Conservation (phyloP, 139 green algal species). For the Mesostigma viride region DNA sequence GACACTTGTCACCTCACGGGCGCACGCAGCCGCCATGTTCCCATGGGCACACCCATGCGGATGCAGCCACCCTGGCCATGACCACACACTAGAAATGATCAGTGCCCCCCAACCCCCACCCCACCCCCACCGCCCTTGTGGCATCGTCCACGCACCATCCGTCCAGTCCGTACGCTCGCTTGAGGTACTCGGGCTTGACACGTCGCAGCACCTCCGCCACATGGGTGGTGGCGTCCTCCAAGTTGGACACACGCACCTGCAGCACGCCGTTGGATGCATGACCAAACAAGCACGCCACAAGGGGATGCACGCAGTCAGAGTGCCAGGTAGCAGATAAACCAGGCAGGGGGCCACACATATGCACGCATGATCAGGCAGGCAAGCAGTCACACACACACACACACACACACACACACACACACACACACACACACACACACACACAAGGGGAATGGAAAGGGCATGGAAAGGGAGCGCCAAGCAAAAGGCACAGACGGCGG, state of each 20-base stretch:
- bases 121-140: too few species aligned
- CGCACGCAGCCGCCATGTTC: too few species aligned
- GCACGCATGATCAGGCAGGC: not conserved
- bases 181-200: conserved; percentile 35
- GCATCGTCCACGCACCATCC: conserved; percentile 8
- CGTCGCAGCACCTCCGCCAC: conserved; percentile 30
- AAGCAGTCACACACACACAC: conserved; percentile 1
- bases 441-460: not conserved
- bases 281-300: not conserved
- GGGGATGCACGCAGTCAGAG: too few species aligned
- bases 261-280: not conserved
- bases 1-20: too few species aligned
- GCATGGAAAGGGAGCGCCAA: not conserved
- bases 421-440: not conserved
- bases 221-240: conserved; percentile 73
- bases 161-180: conserved; percentile 23
- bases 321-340: too few species aligned
- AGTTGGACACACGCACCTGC: conserved; percentile 29
- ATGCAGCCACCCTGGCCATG: too few species aligned
- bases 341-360: not conserved
- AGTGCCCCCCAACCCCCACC: too few species aligned
- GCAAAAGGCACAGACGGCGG: conserved; percentile 3
- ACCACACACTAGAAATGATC: too few species aligned
- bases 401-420: conserved; percentile 4
- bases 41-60: too few species aligned